Percentiles rank a stretch among this genome's conserved stretches.
These are phyloP conservation scores for Nepenthes mirabilis DNA, from an alignment of 148 eudicot species.

Conservation along the genomic window DNA sequence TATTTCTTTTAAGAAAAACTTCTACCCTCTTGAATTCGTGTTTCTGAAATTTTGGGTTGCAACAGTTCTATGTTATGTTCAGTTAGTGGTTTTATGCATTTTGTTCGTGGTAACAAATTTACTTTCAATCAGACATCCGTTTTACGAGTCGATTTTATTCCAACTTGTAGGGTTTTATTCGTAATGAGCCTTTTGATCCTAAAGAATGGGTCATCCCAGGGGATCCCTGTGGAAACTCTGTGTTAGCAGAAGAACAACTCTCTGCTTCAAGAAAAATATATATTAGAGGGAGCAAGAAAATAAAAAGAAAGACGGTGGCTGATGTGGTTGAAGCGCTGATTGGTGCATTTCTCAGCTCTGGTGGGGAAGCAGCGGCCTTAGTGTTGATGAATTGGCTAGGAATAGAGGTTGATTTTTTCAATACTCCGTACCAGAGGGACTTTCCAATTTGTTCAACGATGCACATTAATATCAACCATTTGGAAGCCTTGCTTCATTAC, in stretches of 20 bases:
- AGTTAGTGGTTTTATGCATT: too few species aligned
- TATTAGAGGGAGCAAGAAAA: constrained; percentile 19
- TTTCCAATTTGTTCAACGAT: constrained; percentile 25
- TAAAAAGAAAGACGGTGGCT: constrained; percentile 66
- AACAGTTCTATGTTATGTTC: too few species aligned
- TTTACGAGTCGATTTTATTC: neutral
- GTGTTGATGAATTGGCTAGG: constrained; percentile 80
- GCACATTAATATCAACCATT: constrained; percentile 25
- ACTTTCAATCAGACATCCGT: neutral
- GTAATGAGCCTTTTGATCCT: constrained; percentile 57
- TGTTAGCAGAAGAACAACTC: constrained; percentile 26
- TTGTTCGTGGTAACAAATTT: neutral
- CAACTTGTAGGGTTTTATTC: constrained; percentile 72
- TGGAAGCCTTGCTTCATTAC: constrained; percentile 50
- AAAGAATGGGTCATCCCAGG: constrained; percentile 69
- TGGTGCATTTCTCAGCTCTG: constrained; percentile 64
- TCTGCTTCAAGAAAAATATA: constrained; percentile 28
- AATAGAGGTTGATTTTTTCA: constrained; percentile 40
- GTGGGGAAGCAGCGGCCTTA: constrained; percentile 63
- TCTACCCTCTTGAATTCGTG: too few species aligned
- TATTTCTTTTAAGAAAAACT: too few species aligned
- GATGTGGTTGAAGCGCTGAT: constrained; percentile 93
- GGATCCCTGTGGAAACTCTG: constrained; percentile 14
- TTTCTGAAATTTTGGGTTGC: neutral
- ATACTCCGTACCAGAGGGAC: constrained; percentile 20